Percentiles rank a stretch among this genome's conserved stretches.
Evolutionary conservation across 2,329 filamentous ascomycete species (phyloP).

Genomic region (Podosphaera xanthii): DNA sequence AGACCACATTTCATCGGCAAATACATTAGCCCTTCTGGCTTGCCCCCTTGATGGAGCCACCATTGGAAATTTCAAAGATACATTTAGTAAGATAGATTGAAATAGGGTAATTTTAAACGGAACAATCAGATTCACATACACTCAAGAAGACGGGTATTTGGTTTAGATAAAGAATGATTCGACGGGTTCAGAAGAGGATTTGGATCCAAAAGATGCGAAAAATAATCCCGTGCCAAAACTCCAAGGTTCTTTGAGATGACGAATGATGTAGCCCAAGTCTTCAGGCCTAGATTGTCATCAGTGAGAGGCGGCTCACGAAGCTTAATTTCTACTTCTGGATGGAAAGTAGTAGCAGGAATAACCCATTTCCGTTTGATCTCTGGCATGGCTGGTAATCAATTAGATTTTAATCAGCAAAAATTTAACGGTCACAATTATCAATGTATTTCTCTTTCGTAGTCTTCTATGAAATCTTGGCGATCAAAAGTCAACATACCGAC

Average conservation of each 20-base stretch:
- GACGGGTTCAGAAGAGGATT: not conserved
- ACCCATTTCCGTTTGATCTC: constrained; percentile 36
- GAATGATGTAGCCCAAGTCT: constrained; percentile 89
- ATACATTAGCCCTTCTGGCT: too few relatives aligned
- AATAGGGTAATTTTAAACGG: not conserved
- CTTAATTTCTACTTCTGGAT: constrained; percentile 34
- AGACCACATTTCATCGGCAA: too few relatives aligned
- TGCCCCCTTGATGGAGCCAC: too few relatives aligned
- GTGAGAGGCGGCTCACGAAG: constrained; percentile 76
- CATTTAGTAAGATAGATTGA: too few relatives aligned
- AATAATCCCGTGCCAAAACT: constrained; percentile 15
- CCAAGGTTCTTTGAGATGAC: constrained; percentile 54
- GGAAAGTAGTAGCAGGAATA: constrained; percentile 24
- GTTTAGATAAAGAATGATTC: not conserved
- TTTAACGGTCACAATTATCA: not conserved
- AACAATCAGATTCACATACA: not conserved
- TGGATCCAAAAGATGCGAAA: constrained; percentile 1
- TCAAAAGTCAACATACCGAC: constrained; percentile 23
- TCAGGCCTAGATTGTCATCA: constrained; percentile 70
- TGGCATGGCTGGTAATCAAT: constrained; percentile 28
- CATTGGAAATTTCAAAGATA: too few relatives aligned
- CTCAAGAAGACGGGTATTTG: constrained; percentile 31
- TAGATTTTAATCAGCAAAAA: not conserved
- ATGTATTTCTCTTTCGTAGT: not conserved
- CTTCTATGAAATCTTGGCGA: not conserved